Evolutionary conservation across 768 basidiomycete species (phyloP).

Genomic region (Lactifluus echinatus): DNA sequence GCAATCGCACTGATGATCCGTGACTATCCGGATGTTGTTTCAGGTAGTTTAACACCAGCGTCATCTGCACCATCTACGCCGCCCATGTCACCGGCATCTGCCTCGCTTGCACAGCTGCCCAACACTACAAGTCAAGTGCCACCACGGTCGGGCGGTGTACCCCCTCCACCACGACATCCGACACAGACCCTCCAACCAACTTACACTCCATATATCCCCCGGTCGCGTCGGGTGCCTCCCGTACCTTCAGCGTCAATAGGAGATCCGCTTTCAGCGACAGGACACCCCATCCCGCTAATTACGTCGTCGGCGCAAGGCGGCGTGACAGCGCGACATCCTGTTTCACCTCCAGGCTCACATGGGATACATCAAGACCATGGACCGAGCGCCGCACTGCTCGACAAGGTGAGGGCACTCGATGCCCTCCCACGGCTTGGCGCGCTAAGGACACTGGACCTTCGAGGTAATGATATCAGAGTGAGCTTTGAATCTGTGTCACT

Average conservation of each 20-base stretch:
- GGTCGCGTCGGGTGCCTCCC: constrained; percentile 40
- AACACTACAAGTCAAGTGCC: constrained; percentile 26
- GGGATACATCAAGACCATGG: constrained; percentile 28
- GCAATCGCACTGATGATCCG: constrained; percentile 93
- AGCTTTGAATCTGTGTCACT: constrained; percentile 26
- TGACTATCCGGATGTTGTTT: constrained; percentile 82
- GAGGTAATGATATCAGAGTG: constrained; percentile 86
- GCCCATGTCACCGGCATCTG: constrained; percentile 27
- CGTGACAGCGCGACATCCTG: constrained; percentile 38
- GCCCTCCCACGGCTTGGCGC: constrained; percentile 78
- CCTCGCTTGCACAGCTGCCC: constrained; percentile 28
- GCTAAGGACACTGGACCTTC: constrained; percentile 82
- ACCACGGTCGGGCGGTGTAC: constrained; percentile 32
- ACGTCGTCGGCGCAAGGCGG: constrained; percentile 46
- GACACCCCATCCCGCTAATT: constrained; percentile 59
- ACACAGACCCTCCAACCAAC: constrained; percentile 53
- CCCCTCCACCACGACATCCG: constrained; percentile 45
- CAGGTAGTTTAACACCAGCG: constrained; percentile 23
- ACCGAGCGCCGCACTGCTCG: constrained; percentile 71
- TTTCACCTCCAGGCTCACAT: constrained; percentile 19
- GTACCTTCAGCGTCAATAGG: constrained; percentile 22
- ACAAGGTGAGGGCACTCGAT: constrained; percentile 87
- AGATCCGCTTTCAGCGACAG: constrained; percentile 33
- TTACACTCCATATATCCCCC: constrained; percentile 78
- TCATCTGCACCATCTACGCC: constrained; percentile 24